These are phyloP conservation scores for Lactifluus hygrophoroides DNA, from an alignment of 768 basidiomycete genomes.

Conservation along the genomic window DNA sequence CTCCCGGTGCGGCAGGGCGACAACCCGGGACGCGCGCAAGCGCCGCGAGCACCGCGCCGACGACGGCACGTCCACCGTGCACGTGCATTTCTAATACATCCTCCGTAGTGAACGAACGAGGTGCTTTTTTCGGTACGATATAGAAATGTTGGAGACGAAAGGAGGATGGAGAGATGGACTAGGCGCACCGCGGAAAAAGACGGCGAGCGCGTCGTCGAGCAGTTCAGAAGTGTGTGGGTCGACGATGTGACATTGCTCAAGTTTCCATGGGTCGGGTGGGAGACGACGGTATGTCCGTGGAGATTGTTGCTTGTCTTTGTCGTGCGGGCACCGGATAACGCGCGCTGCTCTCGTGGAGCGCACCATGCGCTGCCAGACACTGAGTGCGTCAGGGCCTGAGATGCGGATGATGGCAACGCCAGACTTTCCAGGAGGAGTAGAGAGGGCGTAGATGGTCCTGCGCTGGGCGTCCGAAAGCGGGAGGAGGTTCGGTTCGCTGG, in stretches of 20 bases:
- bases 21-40: slow-evolving; percentile 53
- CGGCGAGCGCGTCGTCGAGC: slow-evolving; percentile 72
- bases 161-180: neutral
- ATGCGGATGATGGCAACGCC: slow-evolving; percentile 78
- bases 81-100: slow-evolving; percentile 78
- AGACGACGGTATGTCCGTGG: neutral
- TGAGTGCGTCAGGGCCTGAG: slow-evolving; percentile 64
- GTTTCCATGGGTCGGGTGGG: slow-evolving; percentile 50
- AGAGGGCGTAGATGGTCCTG: slow-evolving; percentile 80
- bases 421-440: slow-evolving; percentile 78
- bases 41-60: slow-evolving; percentile 58
- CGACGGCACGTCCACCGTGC: slow-evolving; percentile 78
- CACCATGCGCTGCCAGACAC: slow-evolving; percentile 57
- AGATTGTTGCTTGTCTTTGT: slow-evolving; percentile 3
- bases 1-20: slow-evolving; percentile 77
- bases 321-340: neutral
- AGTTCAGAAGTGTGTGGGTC: slow-evolving; percentile 51
- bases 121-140: slow-evolving; percentile 36
- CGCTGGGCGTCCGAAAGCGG: slow-evolving; percentile 44
- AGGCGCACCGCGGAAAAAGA: slow-evolving; percentile 67
- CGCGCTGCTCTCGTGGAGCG: slow-evolving; percentile 23
- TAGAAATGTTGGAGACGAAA: neutral
- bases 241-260: slow-evolving; percentile 61
- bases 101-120: slow-evolving; percentile 77
- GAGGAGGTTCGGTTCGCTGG: neutral